Evolutionary conservation across 805 yeast genomes (phyloP), one percentile per base, ranked within the genome.

Genomic region (Spencermartinsiella europaea): DNA sequence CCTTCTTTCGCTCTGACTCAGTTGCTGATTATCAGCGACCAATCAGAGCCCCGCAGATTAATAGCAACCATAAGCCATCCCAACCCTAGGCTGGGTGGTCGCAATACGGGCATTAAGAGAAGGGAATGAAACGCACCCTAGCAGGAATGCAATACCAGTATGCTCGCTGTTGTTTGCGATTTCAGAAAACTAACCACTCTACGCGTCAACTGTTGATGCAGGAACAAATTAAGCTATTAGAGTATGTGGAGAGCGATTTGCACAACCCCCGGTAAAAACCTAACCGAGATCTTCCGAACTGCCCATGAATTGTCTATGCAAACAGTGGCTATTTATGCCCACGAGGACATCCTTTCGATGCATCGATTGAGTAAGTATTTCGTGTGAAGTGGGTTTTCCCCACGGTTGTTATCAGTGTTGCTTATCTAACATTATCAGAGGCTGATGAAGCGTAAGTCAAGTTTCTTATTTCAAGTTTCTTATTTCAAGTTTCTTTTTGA

Each of bases 271-370:
- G 38, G 83, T 21, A 17, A 20, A 10, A 39, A 34, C 41, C 58
- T 33, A 64, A 67, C 28, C 56, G 62, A 70, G 52, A 90, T 91
- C 65, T 91, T 91, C 71, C 80, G 99, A 71, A 83, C 97, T 33
- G 99, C 99, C 51, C 99, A 93, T 70, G 99, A 91, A 69, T 75
- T 91, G 62, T 85, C 95, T 19, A 87, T 93, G 95, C 89, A 86
- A 62, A 90, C 99, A 0, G 96, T 93, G 36, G 99, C 98, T 39
- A 84, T 91, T 63, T 91, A 89, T 68, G 89, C 97, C 31, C 95
- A 91, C 65, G 97, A 93, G 70, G 99, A 91, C 67, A 75, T 95
- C 52, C 74, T 91, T 60, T 84, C 95, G 10, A 87, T 89, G 90
- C 98, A 93, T 71, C 76, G 97, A 61, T 74, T 91, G 64, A 93